These are phyloP conservation scores for Chenopodium quinoa DNA, from an alignment of 148 eudicot genomes.

Conservation along the genomic window DNA sequence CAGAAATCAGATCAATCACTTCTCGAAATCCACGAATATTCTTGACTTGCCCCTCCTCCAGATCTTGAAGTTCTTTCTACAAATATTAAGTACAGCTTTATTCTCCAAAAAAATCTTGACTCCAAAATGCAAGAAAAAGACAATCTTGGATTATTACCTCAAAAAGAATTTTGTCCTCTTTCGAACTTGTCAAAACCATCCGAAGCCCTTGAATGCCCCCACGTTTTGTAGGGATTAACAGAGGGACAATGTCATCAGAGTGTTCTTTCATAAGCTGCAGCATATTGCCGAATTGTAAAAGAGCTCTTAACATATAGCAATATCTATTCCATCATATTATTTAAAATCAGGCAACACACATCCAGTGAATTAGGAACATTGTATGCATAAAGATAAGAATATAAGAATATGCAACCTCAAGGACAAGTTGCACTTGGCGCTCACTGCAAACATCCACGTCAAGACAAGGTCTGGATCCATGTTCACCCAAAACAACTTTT, in stretches of 20 bases:
- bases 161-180: conserved; percentile 61
- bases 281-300: not conserved
- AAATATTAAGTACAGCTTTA: conserved; percentile 5
- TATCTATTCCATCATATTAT: not conserved
- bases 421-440: conserved; percentile 80
- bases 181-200: conserved; percentile 72
- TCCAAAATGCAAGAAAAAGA: conserved; percentile 1
- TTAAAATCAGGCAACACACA: not conserved
- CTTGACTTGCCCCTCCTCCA: conserved; percentile 64
- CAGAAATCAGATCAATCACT: conserved; percentile 85
- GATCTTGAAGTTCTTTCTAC: conserved; percentile 57
- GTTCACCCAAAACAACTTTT: conserved; percentile 61
- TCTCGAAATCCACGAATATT: conserved; percentile 84
- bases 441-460: conserved; percentile 89
- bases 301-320: not conserved
- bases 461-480: conserved; percentile 81
- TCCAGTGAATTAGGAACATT: not conserved
- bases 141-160: conserved; percentile 43
- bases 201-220: conserved; percentile 75
- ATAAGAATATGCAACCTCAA: conserved; percentile 46
- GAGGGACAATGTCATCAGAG: conserved; percentile 64
- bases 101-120: not conserved
- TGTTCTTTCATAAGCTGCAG: conserved; percentile 58
- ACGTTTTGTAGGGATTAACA: conserved; percentile 52
- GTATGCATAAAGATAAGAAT: not conserved